Evolutionary conservation across 345 rosid genomes (phyloP), one percentile per base, ranked within the genome.

Genomic region (Pistacia atlantica): DNA sequence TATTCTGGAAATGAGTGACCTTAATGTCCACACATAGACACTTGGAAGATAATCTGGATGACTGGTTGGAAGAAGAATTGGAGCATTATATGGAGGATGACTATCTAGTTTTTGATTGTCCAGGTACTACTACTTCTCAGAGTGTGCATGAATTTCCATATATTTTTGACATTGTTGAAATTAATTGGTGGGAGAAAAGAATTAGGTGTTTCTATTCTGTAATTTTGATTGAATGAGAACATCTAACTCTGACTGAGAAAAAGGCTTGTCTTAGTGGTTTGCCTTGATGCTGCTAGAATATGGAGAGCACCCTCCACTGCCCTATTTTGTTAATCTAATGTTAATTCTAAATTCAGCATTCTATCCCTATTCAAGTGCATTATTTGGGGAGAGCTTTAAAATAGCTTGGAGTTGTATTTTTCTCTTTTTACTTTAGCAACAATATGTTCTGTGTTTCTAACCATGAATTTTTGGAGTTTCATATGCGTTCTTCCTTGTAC

Each of bases 71-170:
- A 16, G 99, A 91, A 80, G 98, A 93, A 84, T 80, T 95, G 87
- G 99, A 93, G 59, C 87, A 92, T 81, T 91, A 88, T 86, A 38
- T 87, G 86, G 97, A 95, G 7, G 99, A 93, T 72, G 98, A 93
- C 83, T 93, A 92, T 77, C 87, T 95, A 55, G 87, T 93, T 55
- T 95, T 95, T 73, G 97, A 93, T 73, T 93, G 99, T 79, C 99
- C 98, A 90, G 99, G 99, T 93, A 72, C 18, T 38, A 12, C 68
- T 28, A 55, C 9, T 70, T 38, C 22, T 75, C 69, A 52, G 55
- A 59, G 66, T 38, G 28, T 33, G n/a, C 7, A 3, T 37, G 37
- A 7, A 22, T 22, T 71, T 58, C 52, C 52, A 46, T 25, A 42
- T 25, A 46, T 73, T 18, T 73, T 20, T 28, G n/a, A 46, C 48